Base-by-base conservation (phyloP, 192 early-diverging fungal species). In the Lobulomyces angularis region DNA sequence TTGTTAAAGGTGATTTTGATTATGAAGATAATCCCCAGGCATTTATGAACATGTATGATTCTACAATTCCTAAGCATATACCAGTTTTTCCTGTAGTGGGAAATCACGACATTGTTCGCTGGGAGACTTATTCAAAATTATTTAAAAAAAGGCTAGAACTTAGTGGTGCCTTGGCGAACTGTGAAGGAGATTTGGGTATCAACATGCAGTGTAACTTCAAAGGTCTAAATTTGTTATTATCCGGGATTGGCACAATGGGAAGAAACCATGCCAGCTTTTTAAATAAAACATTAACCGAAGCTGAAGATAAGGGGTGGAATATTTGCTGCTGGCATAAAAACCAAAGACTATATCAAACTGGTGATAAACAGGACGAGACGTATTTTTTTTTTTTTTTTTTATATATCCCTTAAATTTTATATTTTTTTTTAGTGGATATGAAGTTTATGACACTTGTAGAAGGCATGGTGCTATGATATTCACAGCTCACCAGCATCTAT, bases 311-410 rank as follows among this genome's bases (percentile, higher is more conserved):
- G 12, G n/a, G 12, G 31, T 59, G 55, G 56, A 59, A 56, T 32
- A 24, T 64, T 4, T 64, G 62, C 36, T 16, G 37, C 24, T 64
- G 56, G 56, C 62, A 64, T 50, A 64, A 64, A 43, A 64, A 64
- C 48, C 62, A 64, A 37, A 24, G 20, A 18, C 29, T 28, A 8
- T 60, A 48, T 29, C 62, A 64, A 34, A 51, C 53, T 0, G 62
- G 62, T 3, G 49, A 55, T 31, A 59, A 64, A 34, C 8, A 11
- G 0, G 50, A 64, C 35, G 62, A 64, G 39, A 60, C 57, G 8
- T 56, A 57, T 3, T 64, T 59, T 38, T 41, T 34, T n/a, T n/a
- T n/a, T n/a, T n/a, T n/a, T n/a, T n/a, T n/a, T n/a, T n/a, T n/a
- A n/a, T n/a, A n/a, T n/a, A n/a, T n/a, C n/a, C n/a, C n/a, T n/a